Evolutionary conservation across 208 protist genomes (phyloP), one percentile per base, ranked within the genome.

Genomic region (Trypanosoma platydactyli): DNA sequence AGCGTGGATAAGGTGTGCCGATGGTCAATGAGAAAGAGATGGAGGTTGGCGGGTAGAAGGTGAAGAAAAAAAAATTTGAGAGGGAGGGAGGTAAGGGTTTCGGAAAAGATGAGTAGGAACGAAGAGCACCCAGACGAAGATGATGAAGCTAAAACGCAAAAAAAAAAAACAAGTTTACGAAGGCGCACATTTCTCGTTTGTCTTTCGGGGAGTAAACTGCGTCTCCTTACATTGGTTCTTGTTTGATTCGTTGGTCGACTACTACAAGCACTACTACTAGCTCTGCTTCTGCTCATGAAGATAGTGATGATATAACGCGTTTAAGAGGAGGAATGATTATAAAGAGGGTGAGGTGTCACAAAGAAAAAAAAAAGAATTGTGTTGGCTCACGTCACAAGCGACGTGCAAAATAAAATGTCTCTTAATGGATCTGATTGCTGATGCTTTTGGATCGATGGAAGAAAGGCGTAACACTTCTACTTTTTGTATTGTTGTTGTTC

Each of bases 1-100:
- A 95, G 75, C 83, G 89, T 56, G 71, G 81, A 16, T 60, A 53
- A 69, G 25, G 30, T 29, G 24, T 7, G 16, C 38, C 24, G 20
- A 57, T 0, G 20, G 20, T 49, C 24, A 44, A 22, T 0, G 49
- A 67, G 24, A 35, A 58, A 13, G 48, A 53, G n/a, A 40, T 7
- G 27, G 6, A 25, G 48, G 27, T 12, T 16, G 15, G 18, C 1
- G 22, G 7, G 61, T 20, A 48, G 16, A 40, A 35, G 33, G 16
- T 38, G 30, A 50, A 35, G 18, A n/a, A 44, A 20, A 18, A 22
- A 38, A 30, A n/a, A n/a, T n/a, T n/a, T 5, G 45, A 30, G 22
- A 41, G 13, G 45, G 15, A 42, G 11, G 11, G 38, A 1, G 24
- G 33, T n/a, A 20, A 24, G 15, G 71, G 30, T 51, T 40, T 65